Evolutionary conservation across 2,329 filamentous ascomycete species (phyloP).

Genomic region (Aspergillus sojae): DNA sequence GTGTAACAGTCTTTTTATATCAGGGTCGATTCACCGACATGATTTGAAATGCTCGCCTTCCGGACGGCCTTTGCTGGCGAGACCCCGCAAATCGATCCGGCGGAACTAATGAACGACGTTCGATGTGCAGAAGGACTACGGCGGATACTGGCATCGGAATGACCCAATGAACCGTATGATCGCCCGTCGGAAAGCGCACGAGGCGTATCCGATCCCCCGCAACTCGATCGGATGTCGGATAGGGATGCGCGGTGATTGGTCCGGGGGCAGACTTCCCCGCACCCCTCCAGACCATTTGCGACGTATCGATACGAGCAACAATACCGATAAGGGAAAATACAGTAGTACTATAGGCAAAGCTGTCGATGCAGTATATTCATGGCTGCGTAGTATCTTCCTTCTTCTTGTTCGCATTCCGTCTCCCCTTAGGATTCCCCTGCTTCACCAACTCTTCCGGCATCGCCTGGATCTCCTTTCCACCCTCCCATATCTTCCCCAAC

Average conservation of each 20-base stretch:
- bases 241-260: neutral
- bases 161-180: conserved; percentile 5
- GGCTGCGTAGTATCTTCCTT: neutral
- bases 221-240: conserved; percentile 21
- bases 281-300: neutral
- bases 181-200: conserved; percentile 7
- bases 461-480: conserved; percentile 57
- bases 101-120: neutral
- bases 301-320: neutral
- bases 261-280: neutral
- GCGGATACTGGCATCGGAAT: conserved; percentile 17
- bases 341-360: too few relatives aligned
- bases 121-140: neutral
- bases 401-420: conserved; percentile 8
- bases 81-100: neutral
- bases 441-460: conserved; percentile 46
- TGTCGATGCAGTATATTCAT: too few relatives aligned
- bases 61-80: conserved; percentile 1
- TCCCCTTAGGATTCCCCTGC: conserved; percentile 38
- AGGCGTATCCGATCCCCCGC: conserved; percentile 27
- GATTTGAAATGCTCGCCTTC: conserved; percentile 13
- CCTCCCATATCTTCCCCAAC: conserved; percentile 67
- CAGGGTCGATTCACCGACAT: neutral
- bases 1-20: neutral
- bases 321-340: neutral